Conservation (phyloP, 164 flowering plant species). For the Hamamelis virginiana region DNA sequence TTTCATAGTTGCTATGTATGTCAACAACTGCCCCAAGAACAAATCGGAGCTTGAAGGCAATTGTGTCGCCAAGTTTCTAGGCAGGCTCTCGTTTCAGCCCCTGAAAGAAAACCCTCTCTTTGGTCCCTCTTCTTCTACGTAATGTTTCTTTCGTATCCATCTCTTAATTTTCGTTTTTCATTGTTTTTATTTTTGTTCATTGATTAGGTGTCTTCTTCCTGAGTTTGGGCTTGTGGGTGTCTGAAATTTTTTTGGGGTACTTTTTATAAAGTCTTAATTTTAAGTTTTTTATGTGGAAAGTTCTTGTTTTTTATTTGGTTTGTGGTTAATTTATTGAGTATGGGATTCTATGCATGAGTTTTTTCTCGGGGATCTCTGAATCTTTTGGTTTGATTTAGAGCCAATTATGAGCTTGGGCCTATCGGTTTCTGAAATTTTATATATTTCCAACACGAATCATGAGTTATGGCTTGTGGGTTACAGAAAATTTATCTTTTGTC, state of each 20-base stretch:
- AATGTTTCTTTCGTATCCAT: conserved; percentile 10
- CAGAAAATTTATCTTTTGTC: too few relatives aligned
- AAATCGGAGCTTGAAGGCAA: conserved; percentile 18
- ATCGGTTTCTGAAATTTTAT: too few relatives aligned
- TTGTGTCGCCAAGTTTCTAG: conserved; percentile 52
- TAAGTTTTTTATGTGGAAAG: too few relatives aligned
- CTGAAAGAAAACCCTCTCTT: conserved; percentile 62
- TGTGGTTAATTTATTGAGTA: too few relatives aligned
- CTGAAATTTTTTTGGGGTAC: background rate
- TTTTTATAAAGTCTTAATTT: too few relatives aligned
- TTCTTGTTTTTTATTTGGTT: too few relatives aligned
- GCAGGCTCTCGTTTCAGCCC: conserved; percentile 67
- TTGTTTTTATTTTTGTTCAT: background rate
- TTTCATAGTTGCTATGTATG: conserved; percentile 42
- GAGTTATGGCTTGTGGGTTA: too few relatives aligned
- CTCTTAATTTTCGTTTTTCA: background rate
- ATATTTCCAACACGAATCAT: too few relatives aligned
- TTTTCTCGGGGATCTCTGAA: too few relatives aligned
- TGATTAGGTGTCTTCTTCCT: background rate
- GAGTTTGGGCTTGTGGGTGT: background rate
- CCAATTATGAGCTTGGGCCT: too few relatives aligned
- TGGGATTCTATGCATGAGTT: too few relatives aligned
- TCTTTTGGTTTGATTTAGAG: too few relatives aligned
- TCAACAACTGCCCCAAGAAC: conserved; percentile 56
- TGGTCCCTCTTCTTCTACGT: conserved; percentile 69